Conservation (phyloP, 1,284 basidiomycete genomes). For the Leccinum solheimii region DNA sequence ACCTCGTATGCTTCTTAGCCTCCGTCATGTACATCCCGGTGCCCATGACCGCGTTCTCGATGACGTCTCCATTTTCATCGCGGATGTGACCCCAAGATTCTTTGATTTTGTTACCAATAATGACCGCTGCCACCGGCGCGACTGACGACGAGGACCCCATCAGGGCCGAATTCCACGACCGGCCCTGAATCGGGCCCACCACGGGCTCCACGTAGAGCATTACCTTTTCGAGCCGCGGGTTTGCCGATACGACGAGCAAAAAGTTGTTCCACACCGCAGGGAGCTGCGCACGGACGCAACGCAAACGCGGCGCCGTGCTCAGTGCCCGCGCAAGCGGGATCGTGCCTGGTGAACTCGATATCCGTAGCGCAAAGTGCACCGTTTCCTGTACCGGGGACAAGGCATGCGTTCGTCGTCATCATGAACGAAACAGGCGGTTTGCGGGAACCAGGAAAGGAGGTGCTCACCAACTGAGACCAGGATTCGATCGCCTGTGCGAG, state of each 20-base stretch:
- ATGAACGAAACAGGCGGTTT: neutral
- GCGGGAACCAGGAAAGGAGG: neutral
- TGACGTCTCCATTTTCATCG: conserved; percentile 21
- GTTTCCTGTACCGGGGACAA: conserved; percentile 20
- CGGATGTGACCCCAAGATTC: neutral
- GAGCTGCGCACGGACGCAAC: conserved; percentile 44
- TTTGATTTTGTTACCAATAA: neutral
- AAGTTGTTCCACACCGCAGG: conserved; percentile 51
- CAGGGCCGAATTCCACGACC: neutral
- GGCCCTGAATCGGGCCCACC: conserved; percentile 5
- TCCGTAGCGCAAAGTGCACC: conserved; percentile 24
- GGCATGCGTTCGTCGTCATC: conserved; percentile 1
- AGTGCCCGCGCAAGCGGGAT: conserved; percentile 35
- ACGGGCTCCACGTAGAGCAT: conserved; percentile 37
- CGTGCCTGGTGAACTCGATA: conserved; percentile 17
- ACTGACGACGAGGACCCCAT: neutral
- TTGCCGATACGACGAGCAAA: conserved; percentile 44
- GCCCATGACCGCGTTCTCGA: conserved; percentile 34
- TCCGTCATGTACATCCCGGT: conserved; percentile 49
- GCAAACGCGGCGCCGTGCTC: conserved; percentile 38
- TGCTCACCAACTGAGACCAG: conserved; percentile 48
- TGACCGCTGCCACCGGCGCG: neutral
- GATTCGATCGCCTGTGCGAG: conserved; percentile 43
- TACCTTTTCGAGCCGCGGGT: conserved; percentile 44
- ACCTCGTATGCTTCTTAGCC: conserved; percentile 42